phyloP scores from a whole-genome alignment of 768 basidiomycete species.

The Trametes gibbosa region DNA sequence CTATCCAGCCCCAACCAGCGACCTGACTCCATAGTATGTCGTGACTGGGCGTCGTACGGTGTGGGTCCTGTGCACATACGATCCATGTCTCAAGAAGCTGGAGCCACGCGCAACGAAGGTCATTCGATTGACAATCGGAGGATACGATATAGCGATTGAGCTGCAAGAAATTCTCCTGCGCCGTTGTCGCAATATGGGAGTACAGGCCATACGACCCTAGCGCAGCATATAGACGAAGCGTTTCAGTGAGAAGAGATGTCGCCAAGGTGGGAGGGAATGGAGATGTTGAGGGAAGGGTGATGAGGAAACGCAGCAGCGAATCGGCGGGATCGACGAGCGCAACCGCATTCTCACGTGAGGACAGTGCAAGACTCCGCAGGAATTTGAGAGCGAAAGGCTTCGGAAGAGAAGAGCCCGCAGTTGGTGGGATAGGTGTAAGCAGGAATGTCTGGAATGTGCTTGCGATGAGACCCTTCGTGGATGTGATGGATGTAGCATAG shows the following conservation, averaged over 20 bases:
- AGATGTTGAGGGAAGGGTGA: slow-evolving; percentile 48
- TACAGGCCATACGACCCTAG: slow-evolving; percentile 81
- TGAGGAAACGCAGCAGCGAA: slow-evolving; percentile 69
- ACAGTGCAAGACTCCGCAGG: slow-evolving; percentile 52
- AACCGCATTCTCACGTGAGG: slow-evolving; percentile 68
- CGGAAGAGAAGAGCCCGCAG: slow-evolving; percentile 31
- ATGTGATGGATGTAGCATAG: slow-evolving; percentile 49
- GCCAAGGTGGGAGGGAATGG: slow-evolving; percentile 38
- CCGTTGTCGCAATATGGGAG: slow-evolving; percentile 63
- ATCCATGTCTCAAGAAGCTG: slow-evolving; percentile 69
- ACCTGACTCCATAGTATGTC: slow-evolving; percentile 90
- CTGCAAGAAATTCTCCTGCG: slow-evolving; percentile 50
- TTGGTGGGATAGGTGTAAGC: slow-evolving; percentile 46
- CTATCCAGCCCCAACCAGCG: slow-evolving; percentile 72
- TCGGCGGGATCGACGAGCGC: slow-evolving; percentile 56
- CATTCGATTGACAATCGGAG: slow-evolving; percentile 32
- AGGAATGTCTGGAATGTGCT: slow-evolving; percentile 57
- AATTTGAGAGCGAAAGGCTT: slow-evolving; percentile 54
- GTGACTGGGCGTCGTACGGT: slow-evolving; percentile 81
- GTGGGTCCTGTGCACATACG: slow-evolving; percentile 86
- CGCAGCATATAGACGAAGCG: slow-evolving; percentile 59
- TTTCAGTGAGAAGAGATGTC: slow-evolving; percentile 48
- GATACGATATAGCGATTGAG: slow-evolving; percentile 49
- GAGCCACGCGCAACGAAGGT: slow-evolving; percentile 51
- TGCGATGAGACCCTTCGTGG: slow-evolving; percentile 50